These are phyloP conservation scores for Raffaelea deltoideospora DNA, from an alignment of 2,329 filamentous ascomycete species.

Conservation along the genomic window DNA sequence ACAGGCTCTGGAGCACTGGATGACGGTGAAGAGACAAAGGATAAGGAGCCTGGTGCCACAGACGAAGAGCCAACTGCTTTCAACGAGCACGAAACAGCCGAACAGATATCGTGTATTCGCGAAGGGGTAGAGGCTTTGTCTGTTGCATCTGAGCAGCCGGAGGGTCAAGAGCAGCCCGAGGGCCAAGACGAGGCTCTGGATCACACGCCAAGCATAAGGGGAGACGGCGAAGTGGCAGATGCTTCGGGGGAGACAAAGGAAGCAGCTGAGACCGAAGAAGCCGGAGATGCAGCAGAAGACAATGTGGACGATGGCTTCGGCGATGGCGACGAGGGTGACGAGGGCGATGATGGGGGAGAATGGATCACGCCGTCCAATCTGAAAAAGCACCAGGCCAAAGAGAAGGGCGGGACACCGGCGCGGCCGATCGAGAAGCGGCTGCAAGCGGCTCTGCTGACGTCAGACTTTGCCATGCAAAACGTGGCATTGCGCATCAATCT, in stretches of 20 bases:
- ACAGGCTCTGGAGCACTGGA: not conserved
- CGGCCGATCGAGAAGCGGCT: constrained; percentile 47
- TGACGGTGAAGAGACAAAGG: not conserved
- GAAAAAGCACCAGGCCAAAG: constrained; percentile 63
- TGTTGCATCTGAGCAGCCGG: too few species aligned
- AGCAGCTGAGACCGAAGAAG: not conserved
- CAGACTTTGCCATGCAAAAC: constrained; percentile 97
- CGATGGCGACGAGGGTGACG: constrained; percentile 22
- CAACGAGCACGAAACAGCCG: too few species aligned
- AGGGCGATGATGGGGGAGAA: constrained; percentile 45
- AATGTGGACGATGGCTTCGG: constrained; percentile 22
- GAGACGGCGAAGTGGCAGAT: not conserved
- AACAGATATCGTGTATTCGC: too few species aligned
- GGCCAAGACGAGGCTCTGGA: too few species aligned
- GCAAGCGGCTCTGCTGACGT: constrained; percentile 82
- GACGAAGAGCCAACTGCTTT: too few species aligned
- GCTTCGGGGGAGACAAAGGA: not conserved
- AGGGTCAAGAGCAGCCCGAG: too few species aligned
- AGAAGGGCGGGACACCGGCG: constrained; percentile 33
- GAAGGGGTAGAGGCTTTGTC: too few species aligned
- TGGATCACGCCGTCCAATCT: constrained; percentile 96
- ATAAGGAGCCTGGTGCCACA: not conserved
- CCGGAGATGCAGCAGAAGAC: not conserved
- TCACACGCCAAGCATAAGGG: too few species aligned
- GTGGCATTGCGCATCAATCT: constrained; percentile 90